Conservation (phyloP, 208 protist genomes). For the Herpetomonas samuelpessoai region DNA sequence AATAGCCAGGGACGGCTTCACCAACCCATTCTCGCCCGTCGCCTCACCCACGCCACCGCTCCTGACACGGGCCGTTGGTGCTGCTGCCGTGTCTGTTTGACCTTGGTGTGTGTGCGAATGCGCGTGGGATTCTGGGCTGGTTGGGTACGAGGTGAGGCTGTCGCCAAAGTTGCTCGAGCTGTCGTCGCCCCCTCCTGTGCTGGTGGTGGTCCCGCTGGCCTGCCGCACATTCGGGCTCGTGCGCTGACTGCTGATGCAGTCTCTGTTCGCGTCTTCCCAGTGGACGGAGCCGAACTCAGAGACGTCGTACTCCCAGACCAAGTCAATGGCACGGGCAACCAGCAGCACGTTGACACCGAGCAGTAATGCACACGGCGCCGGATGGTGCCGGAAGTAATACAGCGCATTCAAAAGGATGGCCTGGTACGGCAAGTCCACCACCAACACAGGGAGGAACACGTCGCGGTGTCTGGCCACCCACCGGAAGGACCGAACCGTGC, state of each 20-base stretch:
- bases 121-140: neutral
- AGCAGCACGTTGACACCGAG: conserved; percentile 53
- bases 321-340: conserved; percentile 52
- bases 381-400: conserved; percentile 56
- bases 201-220: conserved; percentile 2
- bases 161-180: neutral
- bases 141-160: neutral
- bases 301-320: conserved; percentile 75
- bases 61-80: too few relatives aligned
- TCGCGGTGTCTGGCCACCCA: conserved; percentile 71
- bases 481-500: conserved; percentile 40
- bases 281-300: conserved; percentile 60
- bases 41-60: neutral
- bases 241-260: neutral
- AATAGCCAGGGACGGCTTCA: conserved; percentile 55
- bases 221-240: conserved; percentile 1
- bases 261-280: conserved; percentile 33
- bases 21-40: conserved; percentile 11
- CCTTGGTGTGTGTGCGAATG: neutral
- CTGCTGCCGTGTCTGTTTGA: neutral
- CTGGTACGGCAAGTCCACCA: conserved; percentile 52
- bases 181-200: too few relatives aligned
- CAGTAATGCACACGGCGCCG: conserved; percentile 41
- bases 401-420: conserved; percentile 51
- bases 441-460: conserved; percentile 35